Conservation (phyloP, 106 monocot species). For the Apostasia shenzhenica region DNA sequence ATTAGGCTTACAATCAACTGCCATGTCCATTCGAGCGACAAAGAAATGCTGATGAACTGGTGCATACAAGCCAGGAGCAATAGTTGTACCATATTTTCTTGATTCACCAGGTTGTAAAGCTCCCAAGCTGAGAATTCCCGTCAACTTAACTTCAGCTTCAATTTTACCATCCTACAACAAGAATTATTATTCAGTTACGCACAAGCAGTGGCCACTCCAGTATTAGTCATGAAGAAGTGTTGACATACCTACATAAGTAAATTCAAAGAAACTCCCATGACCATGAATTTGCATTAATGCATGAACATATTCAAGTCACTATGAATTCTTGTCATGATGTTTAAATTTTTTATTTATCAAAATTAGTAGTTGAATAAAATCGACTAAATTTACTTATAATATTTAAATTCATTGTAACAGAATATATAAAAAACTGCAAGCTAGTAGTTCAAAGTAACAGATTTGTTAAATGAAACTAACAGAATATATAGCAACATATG, state of each 20-base stretch:
- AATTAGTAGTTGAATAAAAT: too few relatives aligned
- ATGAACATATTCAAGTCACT: too few relatives aligned
- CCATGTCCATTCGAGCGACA: conserved; percentile 98
- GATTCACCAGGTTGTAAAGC: conserved; percentile 72
- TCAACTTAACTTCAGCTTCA: conserved; percentile 90
- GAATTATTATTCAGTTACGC: neutral
- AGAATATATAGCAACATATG: too few relatives aligned
- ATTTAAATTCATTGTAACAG: too few relatives aligned
- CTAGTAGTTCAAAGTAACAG: too few relatives aligned
- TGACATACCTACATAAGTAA: neutral
- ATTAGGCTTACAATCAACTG: conserved; percentile 77
- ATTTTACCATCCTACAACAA: conserved; percentile 81
- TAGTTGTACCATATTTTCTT: conserved; percentile 91
- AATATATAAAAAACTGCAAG: too few relatives aligned
- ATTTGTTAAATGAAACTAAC: too few relatives aligned
- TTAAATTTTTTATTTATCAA: too few relatives aligned
- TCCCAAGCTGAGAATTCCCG: conserved; percentile 89
- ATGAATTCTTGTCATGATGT: too few relatives aligned
- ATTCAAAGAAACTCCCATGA: too few relatives aligned
- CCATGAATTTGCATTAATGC: too few relatives aligned
- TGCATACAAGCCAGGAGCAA: conserved; percentile 91
- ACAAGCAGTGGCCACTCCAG: neutral
- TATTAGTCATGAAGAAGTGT: neutral
- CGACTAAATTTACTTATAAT: too few relatives aligned
- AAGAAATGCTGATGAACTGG: conserved; percentile 97